phyloP scores from a whole-genome alignment of 2,329 filamentous ascomycete species.

The Fusarium guadeloupense region DNA sequence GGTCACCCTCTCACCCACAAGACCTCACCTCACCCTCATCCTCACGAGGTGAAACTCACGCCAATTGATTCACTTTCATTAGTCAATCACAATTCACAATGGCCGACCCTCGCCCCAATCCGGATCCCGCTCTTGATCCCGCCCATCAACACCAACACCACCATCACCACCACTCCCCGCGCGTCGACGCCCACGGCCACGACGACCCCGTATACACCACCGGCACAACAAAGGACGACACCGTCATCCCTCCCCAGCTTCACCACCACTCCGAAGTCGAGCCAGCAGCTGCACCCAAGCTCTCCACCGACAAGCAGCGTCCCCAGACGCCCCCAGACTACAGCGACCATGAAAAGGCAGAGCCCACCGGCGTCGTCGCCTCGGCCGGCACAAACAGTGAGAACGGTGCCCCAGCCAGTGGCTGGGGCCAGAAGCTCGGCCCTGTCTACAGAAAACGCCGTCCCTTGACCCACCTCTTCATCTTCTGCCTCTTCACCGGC shows the following conservation, averaged over 20 bases:
- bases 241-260: conserved; percentile 49
- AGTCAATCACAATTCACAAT: conserved; percentile 6
- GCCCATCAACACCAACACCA: conserved; percentile 55
- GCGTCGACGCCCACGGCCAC: conserved; percentile 47
- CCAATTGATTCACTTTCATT: background rate
- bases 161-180: conserved; percentile 54
- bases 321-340: conserved; percentile 49
- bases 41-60: too few relatives aligned
- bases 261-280: too few relatives aligned
- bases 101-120: conserved; percentile 32
- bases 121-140: conserved; percentile 46
- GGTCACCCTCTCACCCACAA: too few relatives aligned
- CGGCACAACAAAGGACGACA: conserved; percentile 52
- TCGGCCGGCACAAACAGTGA: conserved; percentile 41
- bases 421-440: conserved; percentile 39
- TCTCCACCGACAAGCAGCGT: conserved; percentile 44
- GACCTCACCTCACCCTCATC: too few relatives aligned
- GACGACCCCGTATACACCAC: conserved; percentile 59
- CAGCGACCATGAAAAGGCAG: conserved; percentile 52
- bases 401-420: background rate
- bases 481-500: conserved; percentile 57
- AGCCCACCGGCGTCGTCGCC: conserved; percentile 46
- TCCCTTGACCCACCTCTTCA: conserved; percentile 56
- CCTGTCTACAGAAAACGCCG: conserved; percentile 57
- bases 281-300: conserved; percentile 12